A percentile compares a stretch with the other conserved stretches of the same genome.
These are phyloP conservation scores for Knoxia roxburghii DNA, from an alignment of 257 asterid species.

Conservation along the genomic window DNA sequence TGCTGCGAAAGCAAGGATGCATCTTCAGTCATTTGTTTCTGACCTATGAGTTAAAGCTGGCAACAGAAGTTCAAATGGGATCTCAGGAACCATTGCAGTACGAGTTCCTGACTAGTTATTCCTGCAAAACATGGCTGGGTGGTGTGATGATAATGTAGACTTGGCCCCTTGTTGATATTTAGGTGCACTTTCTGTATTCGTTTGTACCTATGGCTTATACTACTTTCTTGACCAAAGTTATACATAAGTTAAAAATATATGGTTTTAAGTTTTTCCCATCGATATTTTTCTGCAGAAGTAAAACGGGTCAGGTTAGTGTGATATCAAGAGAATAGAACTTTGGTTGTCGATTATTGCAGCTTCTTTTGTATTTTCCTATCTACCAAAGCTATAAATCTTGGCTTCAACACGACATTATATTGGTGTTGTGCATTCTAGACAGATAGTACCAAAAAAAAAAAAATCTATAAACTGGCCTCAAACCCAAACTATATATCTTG, in stretches of 20 bases:
- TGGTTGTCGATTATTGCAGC: too few species aligned
- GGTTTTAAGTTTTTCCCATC: not conserved
- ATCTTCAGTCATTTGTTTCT: constrained; percentile 55
- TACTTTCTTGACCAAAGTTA: not conserved
- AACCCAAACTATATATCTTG: too few species aligned
- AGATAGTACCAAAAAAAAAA: too few species aligned
- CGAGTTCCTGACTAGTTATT: not conserved
- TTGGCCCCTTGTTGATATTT: constrained; percentile 15
- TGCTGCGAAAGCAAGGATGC: constrained; percentile 69
- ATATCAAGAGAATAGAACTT: too few species aligned
- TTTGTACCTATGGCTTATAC: not conserved
- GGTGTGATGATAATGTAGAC: not conserved
- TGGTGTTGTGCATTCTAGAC: too few species aligned
- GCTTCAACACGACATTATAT: too few species aligned
- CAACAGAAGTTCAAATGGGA: not conserved
- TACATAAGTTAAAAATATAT: not conserved
- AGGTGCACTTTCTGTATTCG: not conserved
- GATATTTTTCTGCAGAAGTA: too few species aligned
- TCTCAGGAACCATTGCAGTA: not conserved
- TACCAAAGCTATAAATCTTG: too few species aligned
- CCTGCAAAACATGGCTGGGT: not conserved
- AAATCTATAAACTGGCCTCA: too few species aligned
- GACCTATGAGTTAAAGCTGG: constrained; percentile 18
- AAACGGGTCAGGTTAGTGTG: too few species aligned
- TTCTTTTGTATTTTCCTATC: too few species aligned